Evolutionary conservation across 768 basidiomycete species (phyloP), one percentile per base, ranked within the genome.

Genomic region (Mycena polygramma): DNA sequence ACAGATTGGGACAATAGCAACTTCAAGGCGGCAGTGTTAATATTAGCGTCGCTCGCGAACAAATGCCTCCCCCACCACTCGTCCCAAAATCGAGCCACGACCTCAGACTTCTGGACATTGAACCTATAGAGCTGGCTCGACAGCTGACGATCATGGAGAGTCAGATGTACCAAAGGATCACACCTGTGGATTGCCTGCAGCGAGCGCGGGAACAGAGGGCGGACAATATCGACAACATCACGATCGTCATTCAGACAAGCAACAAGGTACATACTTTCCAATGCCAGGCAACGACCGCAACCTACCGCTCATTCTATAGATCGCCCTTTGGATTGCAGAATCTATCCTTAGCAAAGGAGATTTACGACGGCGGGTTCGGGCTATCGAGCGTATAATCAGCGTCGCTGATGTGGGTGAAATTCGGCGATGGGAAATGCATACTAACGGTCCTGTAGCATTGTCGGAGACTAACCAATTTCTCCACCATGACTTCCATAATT

Each of bases 111-210:
- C 80, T 90, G 22, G 97, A 99, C 76, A 88, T 99, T 57, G 94
- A 97, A 73, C 86, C 96, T 1, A 80, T 96, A 64, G 97, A 99
- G 80, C 80, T 99, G 22, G 97, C 97, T 0, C 88, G 97, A 35
- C 97, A 99, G 78, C 82, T 99, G 69, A 98, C 97, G 1, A 91
- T 98, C 68, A 86, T 97, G 84, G 97, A 99, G 79, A 93, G 92
- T 73, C 84, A 87, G 52, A 81, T 97, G 48, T 99, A 95, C 82
- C 92, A 93, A 80, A 91, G 89, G 79, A 97, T 99, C 75, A 90
- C 90, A 41, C 92, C 95, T 0, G 91, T 92, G 81, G 97, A 99
- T 78, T 98, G 95, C 82, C 83, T 99, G 20, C 90, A 91, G 80
- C 91, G 89, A 76, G 94, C 93, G 9, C 88, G 93, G 48, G 92